phyloP scores from a whole-genome alignment of 495 filamentous ascomycete genomes.

The Echria macrotheca region DNA sequence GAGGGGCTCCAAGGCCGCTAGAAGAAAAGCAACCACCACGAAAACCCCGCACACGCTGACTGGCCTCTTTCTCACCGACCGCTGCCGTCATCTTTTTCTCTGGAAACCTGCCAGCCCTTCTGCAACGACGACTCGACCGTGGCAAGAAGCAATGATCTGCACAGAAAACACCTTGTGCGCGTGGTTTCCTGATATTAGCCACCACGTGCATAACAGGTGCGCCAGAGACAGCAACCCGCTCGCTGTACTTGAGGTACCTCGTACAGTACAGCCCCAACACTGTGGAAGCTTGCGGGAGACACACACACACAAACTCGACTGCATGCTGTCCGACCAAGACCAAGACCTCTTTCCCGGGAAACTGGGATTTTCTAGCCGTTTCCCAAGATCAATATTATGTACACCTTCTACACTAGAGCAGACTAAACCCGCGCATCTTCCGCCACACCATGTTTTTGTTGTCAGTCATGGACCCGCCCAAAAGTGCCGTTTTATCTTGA shows the following conservation, averaged over 20 bases:
- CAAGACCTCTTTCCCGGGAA: too few relatives aligned
- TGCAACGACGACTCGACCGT: not conserved
- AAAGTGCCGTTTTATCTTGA: not conserved
- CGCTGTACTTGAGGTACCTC: not conserved
- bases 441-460: too few relatives aligned
- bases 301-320: too few relatives aligned
- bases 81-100: not conserved
- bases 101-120: not conserved
- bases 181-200: slow-evolving; percentile 6
- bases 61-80: not conserved
- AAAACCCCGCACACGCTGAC: slow-evolving; percentile 8
- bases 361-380: too few relatives aligned
- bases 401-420: too few relatives aligned
- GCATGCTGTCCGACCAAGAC: too few relatives aligned
- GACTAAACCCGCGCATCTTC: too few relatives aligned
- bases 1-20: slow-evolving; percentile 23
- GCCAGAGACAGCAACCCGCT: not conserved
- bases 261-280: too few relatives aligned
- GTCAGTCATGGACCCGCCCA: too few relatives aligned
- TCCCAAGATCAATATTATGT: too few relatives aligned
- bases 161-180: not conserved
- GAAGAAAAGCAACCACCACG: slow-evolving; percentile 15
- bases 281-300: too few relatives aligned
- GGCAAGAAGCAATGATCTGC: not conserved
- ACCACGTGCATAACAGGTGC: slow-evolving; percentile 5